Evolutionary conservation across 2,329 filamentous ascomycete genomes (phyloP).

Genomic region (Kalmusia sp.): DNA sequence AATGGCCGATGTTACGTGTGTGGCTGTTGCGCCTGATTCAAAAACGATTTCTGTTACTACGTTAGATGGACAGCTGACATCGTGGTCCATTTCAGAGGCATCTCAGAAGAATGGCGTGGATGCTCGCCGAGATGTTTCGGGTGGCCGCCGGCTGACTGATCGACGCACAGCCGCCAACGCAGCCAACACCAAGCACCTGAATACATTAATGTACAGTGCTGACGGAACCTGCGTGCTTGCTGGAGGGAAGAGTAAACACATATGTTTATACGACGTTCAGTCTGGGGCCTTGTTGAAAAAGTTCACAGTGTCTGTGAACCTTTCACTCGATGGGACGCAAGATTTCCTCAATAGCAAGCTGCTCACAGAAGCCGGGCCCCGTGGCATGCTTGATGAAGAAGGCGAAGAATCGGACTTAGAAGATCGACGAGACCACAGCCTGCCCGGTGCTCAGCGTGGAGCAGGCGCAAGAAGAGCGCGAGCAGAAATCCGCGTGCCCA

Average conservation of each 20-base stretch:
- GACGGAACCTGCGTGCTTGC: conserved; percentile 91
- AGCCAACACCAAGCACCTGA: conserved; percentile 88
- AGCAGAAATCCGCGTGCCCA: conserved; percentile 84
- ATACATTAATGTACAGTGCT: conserved; percentile 85
- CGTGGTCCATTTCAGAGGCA: conserved; percentile 91
- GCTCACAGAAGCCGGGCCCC: conserved; percentile 87
- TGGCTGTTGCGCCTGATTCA: conserved; percentile 89
- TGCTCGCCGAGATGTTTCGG: conserved; percentile 89
- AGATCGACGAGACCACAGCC: conserved; percentile 76
- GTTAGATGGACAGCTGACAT: conserved; percentile 90
- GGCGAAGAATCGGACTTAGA: conserved; percentile 90
- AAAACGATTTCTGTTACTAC: conserved; percentile 91
- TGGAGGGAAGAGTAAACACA: conserved; percentile 97
- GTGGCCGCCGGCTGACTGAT: conserved; percentile 86
- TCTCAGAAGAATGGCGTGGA: conserved; percentile 87
- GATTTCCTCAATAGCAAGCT: conserved; percentile 94
- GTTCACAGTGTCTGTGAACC: conserved; percentile 92
- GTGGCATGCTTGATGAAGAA: conserved; percentile 83
- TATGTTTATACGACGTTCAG: conserved; percentile 93
- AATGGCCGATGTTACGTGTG: conserved; percentile 86
- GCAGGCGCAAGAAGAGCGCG: conserved; percentile 82
- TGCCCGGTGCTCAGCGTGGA: conserved; percentile 87
- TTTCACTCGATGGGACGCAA: conserved; percentile 94
- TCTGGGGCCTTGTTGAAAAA: conserved; percentile 93
- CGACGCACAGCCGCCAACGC: conserved; percentile 90